Evolutionary conservation across 805 yeast species (phyloP).

Genomic region (Hanseniaspora meyeri): DNA sequence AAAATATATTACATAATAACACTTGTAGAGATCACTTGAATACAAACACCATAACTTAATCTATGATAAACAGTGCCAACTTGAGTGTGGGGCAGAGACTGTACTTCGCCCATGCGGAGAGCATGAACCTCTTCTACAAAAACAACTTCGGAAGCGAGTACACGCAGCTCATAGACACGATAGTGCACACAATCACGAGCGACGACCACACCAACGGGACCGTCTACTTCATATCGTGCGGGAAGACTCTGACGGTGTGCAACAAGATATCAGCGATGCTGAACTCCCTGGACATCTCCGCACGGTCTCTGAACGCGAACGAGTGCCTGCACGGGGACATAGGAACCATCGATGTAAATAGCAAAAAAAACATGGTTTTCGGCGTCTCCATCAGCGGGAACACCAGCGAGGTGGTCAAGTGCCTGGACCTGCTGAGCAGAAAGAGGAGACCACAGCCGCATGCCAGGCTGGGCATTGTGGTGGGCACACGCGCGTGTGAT

Average conservation of each 20-base stretch:
- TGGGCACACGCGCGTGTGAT: neutral
- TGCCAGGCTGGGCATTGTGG: neutral
- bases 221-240: constrained; percentile 68
- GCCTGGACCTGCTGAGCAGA: constrained; percentile 15
- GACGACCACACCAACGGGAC: constrained; percentile 44
- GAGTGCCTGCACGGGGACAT: constrained; percentile 88
- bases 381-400: constrained; percentile 71
- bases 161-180: constrained; percentile 41
- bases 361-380: constrained; percentile 40
- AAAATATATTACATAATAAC: too few species aligned
- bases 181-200: constrained; percentile 19
- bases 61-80: too few species aligned
- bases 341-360: constrained; percentile 48
- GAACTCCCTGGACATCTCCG: constrained; percentile 61
- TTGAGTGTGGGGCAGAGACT: neutral
- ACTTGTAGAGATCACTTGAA: too few species aligned
- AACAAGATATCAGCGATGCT: constrained; percentile 68
- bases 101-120: neutral
- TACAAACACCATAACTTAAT: neutral
- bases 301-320: constrained; percentile 62
- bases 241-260: constrained; percentile 72
- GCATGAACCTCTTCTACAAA: neutral
- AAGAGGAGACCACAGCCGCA: neutral
- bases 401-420: constrained; percentile 56
- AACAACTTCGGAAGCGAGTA: neutral